These are phyloP conservation scores for Phoma herbarum DNA, from an alignment of 2,329 filamentous ascomycete genomes.

Conservation along the genomic window DNA sequence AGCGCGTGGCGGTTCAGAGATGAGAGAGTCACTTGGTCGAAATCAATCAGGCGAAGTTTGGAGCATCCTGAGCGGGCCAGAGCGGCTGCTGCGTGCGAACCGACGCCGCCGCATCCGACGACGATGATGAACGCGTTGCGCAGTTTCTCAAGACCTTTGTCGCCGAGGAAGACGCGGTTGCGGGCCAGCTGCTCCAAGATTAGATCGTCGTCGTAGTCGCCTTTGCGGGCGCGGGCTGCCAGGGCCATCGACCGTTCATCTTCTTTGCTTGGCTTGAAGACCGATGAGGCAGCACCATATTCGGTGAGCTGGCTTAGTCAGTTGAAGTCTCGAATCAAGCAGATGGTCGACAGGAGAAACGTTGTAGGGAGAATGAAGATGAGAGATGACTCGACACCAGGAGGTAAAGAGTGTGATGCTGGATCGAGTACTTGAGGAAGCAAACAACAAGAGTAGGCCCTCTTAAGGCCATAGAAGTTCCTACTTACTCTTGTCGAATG, in stretches of 20 bases:
- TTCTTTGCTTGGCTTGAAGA: slow-evolving; percentile 57
- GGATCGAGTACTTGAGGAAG: too few species aligned
- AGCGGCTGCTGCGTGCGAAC: slow-evolving; percentile 87
- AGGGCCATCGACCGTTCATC: slow-evolving; percentile 67
- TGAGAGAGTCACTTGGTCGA: slow-evolving; percentile 95
- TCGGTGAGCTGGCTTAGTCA: slow-evolving; percentile 63
- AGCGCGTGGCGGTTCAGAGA: slow-evolving; percentile 96
- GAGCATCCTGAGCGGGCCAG: slow-evolving; percentile 89
- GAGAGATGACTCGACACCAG: too few species aligned
- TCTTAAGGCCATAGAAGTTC: not conserved
- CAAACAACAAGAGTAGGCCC: too few species aligned
- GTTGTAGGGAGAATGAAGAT: too few species aligned
- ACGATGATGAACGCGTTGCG: slow-evolving; percentile 85
- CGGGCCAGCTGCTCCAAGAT: slow-evolving; percentile 94
- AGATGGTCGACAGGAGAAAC: not conserved
- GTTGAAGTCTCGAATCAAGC: not conserved
- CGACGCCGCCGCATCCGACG: slow-evolving; percentile 93
- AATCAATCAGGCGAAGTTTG: slow-evolving; percentile 89
- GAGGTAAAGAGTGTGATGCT: too few species aligned
- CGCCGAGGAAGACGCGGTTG: slow-evolving; percentile 88
- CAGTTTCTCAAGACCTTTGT: slow-evolving; percentile 80
- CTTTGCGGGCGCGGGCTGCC: slow-evolving; percentile 67
- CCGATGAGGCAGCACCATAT: slow-evolving; percentile 64
- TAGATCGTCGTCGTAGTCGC: slow-evolving; percentile 75
- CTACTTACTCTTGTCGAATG: slow-evolving; percentile 59